Percentiles rank a stretch among this genome's conserved stretches.
Evolutionary conservation across 331 rosid species (phyloP).

Genomic region (Cydonia oblonga): DNA sequence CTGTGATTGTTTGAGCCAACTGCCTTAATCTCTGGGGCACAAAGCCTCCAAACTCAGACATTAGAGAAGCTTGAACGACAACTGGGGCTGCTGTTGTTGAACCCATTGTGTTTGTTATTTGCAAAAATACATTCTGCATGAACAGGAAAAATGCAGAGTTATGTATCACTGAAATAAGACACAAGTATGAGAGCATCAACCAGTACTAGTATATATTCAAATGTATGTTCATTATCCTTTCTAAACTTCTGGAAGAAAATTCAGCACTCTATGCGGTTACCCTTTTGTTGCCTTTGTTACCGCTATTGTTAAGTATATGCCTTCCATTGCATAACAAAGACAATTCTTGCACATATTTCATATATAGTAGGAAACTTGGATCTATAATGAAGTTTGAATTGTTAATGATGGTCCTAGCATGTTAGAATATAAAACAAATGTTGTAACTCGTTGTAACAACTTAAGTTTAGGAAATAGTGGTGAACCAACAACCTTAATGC

Average conservation of each 20-base stretch:
- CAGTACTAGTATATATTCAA: background rate
- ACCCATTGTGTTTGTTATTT: conserved; percentile 58
- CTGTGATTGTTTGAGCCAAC: conserved; percentile 50
- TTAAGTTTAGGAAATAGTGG: background rate
- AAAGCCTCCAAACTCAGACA: conserved; percentile 40
- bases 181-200: background rate
- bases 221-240: background rate
- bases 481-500: background rate
- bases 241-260: background rate
- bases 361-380: background rate
- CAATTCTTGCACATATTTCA: background rate
- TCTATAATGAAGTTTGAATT: background rate
- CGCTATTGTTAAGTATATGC: background rate
- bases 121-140: conserved; percentile 63
- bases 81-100: conserved; percentile 50
- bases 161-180: background rate
- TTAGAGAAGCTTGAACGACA: conserved; percentile 60
- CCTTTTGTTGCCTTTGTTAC: background rate
- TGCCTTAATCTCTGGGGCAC: conserved; percentile 59
- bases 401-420: background rate
- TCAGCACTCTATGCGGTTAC: background rate
- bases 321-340: background rate
- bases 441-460: background rate
- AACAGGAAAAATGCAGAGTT: background rate
- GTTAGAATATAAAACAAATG: background rate